Evolutionary conservation across 441 rosid genomes (phyloP).

Genomic region (Brassica balearica): DNA sequence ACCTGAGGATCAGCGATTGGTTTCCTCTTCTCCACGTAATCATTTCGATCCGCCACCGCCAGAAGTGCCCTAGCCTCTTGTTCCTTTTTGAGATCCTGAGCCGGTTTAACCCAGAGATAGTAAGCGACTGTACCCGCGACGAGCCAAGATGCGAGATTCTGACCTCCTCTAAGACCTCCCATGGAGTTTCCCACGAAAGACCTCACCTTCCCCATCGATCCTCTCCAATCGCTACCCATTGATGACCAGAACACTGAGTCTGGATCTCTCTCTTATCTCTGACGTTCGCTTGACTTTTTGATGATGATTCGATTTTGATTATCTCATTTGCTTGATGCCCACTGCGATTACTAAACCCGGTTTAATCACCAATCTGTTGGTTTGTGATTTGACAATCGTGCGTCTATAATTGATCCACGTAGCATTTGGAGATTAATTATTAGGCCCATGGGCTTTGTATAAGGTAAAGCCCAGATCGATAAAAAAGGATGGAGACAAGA

Average conservation of each 20-base stretch:
- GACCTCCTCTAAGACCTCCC: slow-evolving; percentile 84
- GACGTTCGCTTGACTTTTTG: slow-evolving; percentile 18
- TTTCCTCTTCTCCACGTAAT: slow-evolving; percentile 70
- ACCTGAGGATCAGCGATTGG: slow-evolving; percentile 94
- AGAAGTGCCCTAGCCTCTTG: slow-evolving; percentile 80
- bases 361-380: neutral
- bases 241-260: neutral
- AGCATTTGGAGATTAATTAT: neutral
- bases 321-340: slow-evolving; percentile 36
- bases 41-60: slow-evolving; percentile 67
- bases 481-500: neutral
- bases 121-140: slow-evolving; percentile 92
- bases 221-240: slow-evolving; percentile 71
- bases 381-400: neutral
- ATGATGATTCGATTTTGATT: slow-evolving; percentile 25
- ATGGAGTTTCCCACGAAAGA: slow-evolving; percentile 69
- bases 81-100: slow-evolving; percentile 80
- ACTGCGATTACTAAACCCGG: slow-evolving; percentile 33
- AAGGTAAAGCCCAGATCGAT: neutral
- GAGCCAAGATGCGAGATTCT: slow-evolving; percentile 80
- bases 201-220: slow-evolving; percentile 66
- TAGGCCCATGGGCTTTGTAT: slow-evolving; percentile 23
- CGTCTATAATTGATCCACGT: slow-evolving; percentile 27
- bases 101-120: slow-evolving; percentile 88
- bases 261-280: slow-evolving; percentile 23